These are phyloP conservation scores for Amoebophrya sp. DNA, from an alignment of 169 alveolate species.

Conservation along the genomic window DNA sequence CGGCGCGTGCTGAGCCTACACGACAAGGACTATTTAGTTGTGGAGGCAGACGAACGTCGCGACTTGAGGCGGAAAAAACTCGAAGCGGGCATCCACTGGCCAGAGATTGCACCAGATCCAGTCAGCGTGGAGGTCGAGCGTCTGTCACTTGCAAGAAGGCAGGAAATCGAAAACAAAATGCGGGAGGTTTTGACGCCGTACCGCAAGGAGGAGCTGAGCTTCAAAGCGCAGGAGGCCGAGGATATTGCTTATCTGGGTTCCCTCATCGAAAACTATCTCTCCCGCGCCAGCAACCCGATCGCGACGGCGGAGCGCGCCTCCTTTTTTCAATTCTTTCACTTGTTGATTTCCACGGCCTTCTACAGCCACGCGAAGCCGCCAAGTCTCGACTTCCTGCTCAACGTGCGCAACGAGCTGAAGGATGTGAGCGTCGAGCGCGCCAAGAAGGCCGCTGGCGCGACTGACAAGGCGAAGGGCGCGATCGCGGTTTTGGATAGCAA, in stretches of 20 bases:
- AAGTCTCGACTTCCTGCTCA: not conserved
- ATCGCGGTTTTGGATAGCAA: not conserved
- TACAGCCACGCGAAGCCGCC: not conserved
- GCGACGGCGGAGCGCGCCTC: not conserved
- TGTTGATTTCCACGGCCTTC: not conserved
- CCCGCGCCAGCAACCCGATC: not conserved
- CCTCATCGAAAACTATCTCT: not conserved
- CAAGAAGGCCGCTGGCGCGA: not conserved
- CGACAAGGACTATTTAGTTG: not conserved
- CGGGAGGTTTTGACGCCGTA: not conserved
- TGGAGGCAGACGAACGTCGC: not conserved
- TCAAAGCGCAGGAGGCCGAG: not conserved
- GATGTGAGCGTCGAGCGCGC: not conserved
- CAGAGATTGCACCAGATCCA: not conserved
- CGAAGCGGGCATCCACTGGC: not conserved
- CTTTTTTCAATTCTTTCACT: not conserved
- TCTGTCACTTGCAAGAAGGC: too few species aligned
- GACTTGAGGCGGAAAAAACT: not conserved
- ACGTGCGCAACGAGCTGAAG: not conserved
- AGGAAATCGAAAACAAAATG: too few species aligned
- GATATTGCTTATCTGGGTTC: not conserved
- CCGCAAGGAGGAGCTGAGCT: not conserved
- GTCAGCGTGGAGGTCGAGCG: not conserved
- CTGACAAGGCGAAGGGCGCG: not conserved
- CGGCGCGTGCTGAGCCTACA: not conserved